Conservation (phyloP, 257 asterid species). For the Scutellaria minor region DNA sequence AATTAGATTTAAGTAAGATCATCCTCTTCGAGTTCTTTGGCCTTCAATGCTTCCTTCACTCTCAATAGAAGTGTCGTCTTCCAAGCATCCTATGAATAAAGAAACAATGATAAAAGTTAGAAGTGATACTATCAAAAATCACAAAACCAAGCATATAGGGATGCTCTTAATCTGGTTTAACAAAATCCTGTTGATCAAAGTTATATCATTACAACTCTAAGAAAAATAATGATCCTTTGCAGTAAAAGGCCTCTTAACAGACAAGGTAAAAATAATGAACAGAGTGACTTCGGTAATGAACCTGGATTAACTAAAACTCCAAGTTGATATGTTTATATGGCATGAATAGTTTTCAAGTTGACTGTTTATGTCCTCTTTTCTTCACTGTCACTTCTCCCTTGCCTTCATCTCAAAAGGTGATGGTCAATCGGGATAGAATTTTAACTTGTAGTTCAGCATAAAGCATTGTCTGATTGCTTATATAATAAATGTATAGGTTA, state of each 20-base stretch:
- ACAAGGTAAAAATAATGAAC: no score
- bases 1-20: slow-evolving; percentile 70
- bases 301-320: background rate
- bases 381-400: background rate
- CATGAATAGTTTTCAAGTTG: slow-evolving; percentile 1
- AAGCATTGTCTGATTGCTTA: background rate
- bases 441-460: slow-evolving; percentile 9
- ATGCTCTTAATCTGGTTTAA: background rate
- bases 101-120: background rate
- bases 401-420: background rate
- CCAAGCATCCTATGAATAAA: slow-evolving; percentile 73
- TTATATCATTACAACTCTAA: background rate
- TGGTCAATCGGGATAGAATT: background rate
- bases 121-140: background rate
- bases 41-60: slow-evolving; percentile 94
- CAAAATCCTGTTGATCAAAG: background rate
- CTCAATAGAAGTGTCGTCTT: slow-evolving; percentile 91
- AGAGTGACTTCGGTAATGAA: background rate
- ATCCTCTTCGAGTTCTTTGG: slow-evolving; percentile 90
- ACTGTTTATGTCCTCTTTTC: background rate
- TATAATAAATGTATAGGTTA: background rate
- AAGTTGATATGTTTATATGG: background rate
- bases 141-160: background rate
- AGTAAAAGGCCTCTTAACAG: background rate
- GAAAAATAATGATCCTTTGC: background rate